Conservation (phyloP, 106 monocot species). For the Dendrobium catenatum region DNA sequence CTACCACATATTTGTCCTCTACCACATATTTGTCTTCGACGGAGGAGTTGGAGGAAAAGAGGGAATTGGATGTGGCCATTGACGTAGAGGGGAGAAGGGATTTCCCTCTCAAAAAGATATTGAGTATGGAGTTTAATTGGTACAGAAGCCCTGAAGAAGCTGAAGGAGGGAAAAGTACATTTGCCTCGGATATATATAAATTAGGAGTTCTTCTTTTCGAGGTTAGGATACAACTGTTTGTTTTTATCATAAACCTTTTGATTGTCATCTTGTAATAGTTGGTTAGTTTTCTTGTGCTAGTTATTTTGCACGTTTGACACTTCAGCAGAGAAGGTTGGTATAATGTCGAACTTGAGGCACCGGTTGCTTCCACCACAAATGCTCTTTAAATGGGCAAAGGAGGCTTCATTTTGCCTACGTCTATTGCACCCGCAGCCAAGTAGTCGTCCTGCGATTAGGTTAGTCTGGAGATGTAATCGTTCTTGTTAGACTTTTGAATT, state of each 20-base stretch:
- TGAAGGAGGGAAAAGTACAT: conserved; percentile 31
- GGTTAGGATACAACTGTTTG: conserved; percentile 28
- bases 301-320: conserved; percentile 62
- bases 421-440: conserved; percentile 74
- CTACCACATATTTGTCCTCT: too few species aligned
- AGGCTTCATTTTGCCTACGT: conserved; percentile 88
- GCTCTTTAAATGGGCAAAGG: conserved; percentile 81
- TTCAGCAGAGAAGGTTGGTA: conserved; percentile 63
- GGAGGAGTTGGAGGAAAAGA: not conserved
- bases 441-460: conserved; percentile 78
- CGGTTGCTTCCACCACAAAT: conserved; percentile 79
- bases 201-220: conserved; percentile 91
- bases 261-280: not conserved
- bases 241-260: not conserved
- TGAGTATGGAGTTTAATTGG: conserved; percentile 74
- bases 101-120: conserved; percentile 53
- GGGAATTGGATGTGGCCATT: conserved; percentile 2
- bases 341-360: conserved; percentile 83
- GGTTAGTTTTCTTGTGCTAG: conserved; percentile 24
- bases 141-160: conserved; percentile 84
- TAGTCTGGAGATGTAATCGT: not conserved
- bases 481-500: too few species aligned
- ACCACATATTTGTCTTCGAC: not conserved
- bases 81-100: conserved; percentile 16
- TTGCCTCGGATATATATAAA: conserved; percentile 78